Base-by-base conservation (phyloP, 176 grass and related monocot species). In the Lolium multiflorum region DNA sequence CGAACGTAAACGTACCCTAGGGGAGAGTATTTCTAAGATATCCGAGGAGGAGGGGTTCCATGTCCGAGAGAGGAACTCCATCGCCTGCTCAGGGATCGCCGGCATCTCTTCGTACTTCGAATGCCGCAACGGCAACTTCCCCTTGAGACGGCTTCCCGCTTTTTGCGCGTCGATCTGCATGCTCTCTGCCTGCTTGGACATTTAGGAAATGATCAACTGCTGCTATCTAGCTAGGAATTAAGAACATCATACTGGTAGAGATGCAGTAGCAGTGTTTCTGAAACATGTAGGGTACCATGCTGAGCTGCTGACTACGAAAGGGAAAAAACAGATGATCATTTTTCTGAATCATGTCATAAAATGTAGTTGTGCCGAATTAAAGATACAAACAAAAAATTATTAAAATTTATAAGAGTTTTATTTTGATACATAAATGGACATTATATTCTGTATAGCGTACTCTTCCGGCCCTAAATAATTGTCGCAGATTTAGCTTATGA, bases 31-130 rank as follows among this genome's bases (percentile, higher is more conserved):
- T 78, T 91, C 92, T 85, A 96, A 99, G 87, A 99, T 89, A 85
- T 96, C 89, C 61, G 90, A 92, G 57, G 97, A 99, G 76, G 92
- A 90, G 15, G 94, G 90, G 90, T 92, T 99, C 94, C 97, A 96
- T 69, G 91, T 94, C 78, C 97, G 93, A 71, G 94, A 99, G 66
- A 99, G 94, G 48, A 93, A 96, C 82, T 96, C 89, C 92, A 99
- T 90, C 8, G 89, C 87, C 81, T 91, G 67, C 31, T 96, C 81
- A 69, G 97, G 94, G 50, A 81, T 88, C 11, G 88, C 87, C 5
- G 94, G 82, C 78, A 91, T 51, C 62, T 94, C 89, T 88, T 71
- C 47, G 51, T 49, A 86, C 57, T 89, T 91, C 3, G 81, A 82
- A 24, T 80, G 39, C 81, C 84, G 89, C 13, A 15, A 26, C 44